Conservation (phyloP, 1,284 basidiomycete genomes). For the Anthracocystis setariae region DNA sequence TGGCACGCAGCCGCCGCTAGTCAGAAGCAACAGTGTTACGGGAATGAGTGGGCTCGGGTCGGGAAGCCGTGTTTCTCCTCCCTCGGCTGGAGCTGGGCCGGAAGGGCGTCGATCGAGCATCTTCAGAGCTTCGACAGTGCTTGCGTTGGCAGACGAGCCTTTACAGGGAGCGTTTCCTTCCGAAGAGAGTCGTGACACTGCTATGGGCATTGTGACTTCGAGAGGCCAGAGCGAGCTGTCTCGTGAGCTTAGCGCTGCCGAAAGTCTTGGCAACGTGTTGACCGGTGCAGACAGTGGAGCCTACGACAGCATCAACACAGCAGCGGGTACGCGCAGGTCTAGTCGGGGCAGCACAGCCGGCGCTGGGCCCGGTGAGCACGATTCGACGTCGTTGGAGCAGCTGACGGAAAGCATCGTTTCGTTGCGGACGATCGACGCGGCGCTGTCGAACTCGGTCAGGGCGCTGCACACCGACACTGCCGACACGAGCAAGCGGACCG, state of each 20-base stretch:
- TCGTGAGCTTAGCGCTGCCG: slow-evolving; percentile 35
- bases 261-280: slow-evolving; percentile 38
- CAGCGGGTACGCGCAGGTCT: slow-evolving; percentile 26
- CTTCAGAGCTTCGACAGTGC: slow-evolving; percentile 22
- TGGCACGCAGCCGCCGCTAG: slow-evolving; percentile 12
- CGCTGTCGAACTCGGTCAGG: slow-evolving; percentile 41
- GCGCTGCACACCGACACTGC: slow-evolving; percentile 26
- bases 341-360: slow-evolving; percentile 34
- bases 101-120: slow-evolving; percentile 22
- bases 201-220: slow-evolving; percentile 39
- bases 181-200: slow-evolving; percentile 36
- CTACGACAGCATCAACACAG: slow-evolving; percentile 38
- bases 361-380: background rate
- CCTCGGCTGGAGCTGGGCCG: slow-evolving; percentile 2
- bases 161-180: slow-evolving; percentile 23
- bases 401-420: slow-evolving; percentile 53
- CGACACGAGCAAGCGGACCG: slow-evolving; percentile 20
- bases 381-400: slow-evolving; percentile 21
- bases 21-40: slow-evolving; percentile 30
- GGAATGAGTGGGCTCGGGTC: slow-evolving; percentile 19
- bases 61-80: slow-evolving; percentile 18
- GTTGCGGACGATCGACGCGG: slow-evolving; percentile 51
- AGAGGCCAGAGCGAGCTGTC: slow-evolving; percentile 27
- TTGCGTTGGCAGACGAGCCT: slow-evolving; percentile 21
- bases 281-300: slow-evolving; percentile 14